Conservation (phyloP, 2,329 filamentous ascomycete species). For the Cordyceps farinosa region DNA sequence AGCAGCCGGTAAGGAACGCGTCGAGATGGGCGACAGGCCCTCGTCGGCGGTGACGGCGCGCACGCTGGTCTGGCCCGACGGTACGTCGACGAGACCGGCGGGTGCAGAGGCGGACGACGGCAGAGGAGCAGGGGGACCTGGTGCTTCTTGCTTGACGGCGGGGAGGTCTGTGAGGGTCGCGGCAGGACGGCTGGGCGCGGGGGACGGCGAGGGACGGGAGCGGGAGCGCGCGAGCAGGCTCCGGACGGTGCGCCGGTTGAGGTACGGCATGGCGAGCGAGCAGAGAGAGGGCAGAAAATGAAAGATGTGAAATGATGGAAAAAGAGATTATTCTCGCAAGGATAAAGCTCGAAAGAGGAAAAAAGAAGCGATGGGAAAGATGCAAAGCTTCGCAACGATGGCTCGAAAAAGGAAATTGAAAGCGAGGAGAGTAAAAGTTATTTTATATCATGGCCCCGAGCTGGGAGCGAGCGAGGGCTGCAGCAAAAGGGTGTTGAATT, state of each 20-base stretch:
- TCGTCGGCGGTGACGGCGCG: slow-evolving; percentile 7
- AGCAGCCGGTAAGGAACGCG: neutral
- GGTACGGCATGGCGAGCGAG: slow-evolving; percentile 3
- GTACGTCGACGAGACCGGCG: neutral
- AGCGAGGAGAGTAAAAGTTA: neutral
- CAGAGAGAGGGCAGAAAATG: neutral
- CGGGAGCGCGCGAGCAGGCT: slow-evolving; percentile 2
- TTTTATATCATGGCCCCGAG: neutral
- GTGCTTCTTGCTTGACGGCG: neutral
- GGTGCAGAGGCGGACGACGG: neutral
- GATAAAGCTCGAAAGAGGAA: neutral
- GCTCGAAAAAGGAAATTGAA: neutral
- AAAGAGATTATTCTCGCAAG: neutral
- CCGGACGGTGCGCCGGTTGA: slow-evolving; percentile 11
- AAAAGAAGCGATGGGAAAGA: neutral
- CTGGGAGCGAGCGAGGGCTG: neutral
- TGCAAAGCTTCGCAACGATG: neutral
- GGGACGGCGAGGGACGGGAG: neutral
- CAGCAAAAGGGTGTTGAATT: neutral
- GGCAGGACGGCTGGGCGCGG: neutral
- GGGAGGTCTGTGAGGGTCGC: too few relatives aligned
- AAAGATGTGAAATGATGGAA: neutral
- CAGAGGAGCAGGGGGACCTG: neutral
- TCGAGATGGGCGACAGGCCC: neutral
- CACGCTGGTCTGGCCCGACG: neutral